phyloP scores from a whole-genome alignment of 345 rosid species.

The Moringa oleifera region DNA sequence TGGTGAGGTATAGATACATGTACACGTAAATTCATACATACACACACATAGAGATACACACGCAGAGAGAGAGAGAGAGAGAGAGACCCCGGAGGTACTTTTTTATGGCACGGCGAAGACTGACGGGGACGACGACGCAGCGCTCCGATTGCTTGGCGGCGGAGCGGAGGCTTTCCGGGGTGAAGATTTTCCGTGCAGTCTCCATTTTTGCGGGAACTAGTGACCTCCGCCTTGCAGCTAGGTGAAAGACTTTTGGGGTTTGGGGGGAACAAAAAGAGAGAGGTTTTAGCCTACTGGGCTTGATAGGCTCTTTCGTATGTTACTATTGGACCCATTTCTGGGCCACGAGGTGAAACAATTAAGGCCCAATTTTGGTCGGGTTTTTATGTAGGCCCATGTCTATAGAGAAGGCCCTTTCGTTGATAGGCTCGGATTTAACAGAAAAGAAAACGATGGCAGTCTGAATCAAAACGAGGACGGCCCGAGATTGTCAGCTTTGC shows the following conservation, averaged over 20 bases:
- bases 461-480: too few species aligned
- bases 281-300: too few species aligned
- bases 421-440: too few species aligned
- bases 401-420: too few species aligned
- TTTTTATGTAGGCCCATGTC: too few species aligned
- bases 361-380: too few species aligned
- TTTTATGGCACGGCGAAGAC: constrained; percentile 88
- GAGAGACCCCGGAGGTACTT: constrained; percentile 61
- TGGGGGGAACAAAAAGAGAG: not conserved
- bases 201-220: constrained; percentile 27
- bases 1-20: not conserved
- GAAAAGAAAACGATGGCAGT: too few species aligned
- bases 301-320: too few species aligned
- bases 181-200: constrained; percentile 37
- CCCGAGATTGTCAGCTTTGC: too few species aligned
- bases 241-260: constrained; percentile 1
- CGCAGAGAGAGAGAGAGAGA: not conserved
- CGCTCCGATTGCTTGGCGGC: constrained; percentile 71
- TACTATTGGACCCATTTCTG: too few species aligned
- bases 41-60: not conserved
- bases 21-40: not conserved
- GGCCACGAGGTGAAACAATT: too few species aligned
- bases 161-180: constrained; percentile 50
- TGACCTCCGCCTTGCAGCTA: not conserved
- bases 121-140: constrained; percentile 66